A percentile compares a stretch with the other conserved stretches of the same genome.
These are phyloP conservation scores for Artemisia argyi DNA, from an alignment of 129 eudicot species.

Conservation along the genomic window DNA sequence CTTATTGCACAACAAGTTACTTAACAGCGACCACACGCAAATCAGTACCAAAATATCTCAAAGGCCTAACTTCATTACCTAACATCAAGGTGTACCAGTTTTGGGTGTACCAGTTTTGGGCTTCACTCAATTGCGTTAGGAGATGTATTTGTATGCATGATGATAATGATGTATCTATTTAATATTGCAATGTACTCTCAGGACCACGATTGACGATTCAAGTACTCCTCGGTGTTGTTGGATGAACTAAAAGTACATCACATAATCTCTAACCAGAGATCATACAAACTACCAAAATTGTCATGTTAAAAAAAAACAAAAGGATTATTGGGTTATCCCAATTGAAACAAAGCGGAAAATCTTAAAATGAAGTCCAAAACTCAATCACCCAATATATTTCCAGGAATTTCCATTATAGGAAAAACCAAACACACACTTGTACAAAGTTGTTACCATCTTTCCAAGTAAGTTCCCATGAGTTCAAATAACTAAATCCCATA, in stretches of 20 bases:
- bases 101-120: not conserved
- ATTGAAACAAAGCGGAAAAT: slow-evolving; percentile 7
- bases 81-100: not conserved
- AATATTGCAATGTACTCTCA: not conserved
- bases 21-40: not conserved
- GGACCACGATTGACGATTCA: slow-evolving; percentile 21
- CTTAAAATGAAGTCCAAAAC: not conserved
- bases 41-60: not conserved
- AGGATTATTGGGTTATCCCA: not conserved
- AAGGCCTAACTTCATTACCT: slow-evolving; percentile 16
- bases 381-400: slow-evolving; percentile 7
- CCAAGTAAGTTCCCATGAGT: slow-evolving; percentile 21
- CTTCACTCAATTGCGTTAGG: slow-evolving; percentile 17
- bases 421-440: slow-evolving; percentile 17
- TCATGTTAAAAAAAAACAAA: not conserved
- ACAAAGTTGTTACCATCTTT: slow-evolving; percentile 21
- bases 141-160: not conserved
- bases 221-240: slow-evolving; percentile 9
- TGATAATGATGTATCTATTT: slow-evolving; percentile 7
- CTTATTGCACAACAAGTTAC: not conserved
- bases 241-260: slow-evolving; percentile 10
- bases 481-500: not conserved
- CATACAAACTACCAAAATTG: slow-evolving; percentile 2
- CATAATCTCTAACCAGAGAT: slow-evolving; percentile 11
- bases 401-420: slow-evolving; percentile 14